Evolutionary conservation across 2,329 filamentous ascomycete species (phyloP).

Genomic region (Aureobasidium sp.): DNA sequence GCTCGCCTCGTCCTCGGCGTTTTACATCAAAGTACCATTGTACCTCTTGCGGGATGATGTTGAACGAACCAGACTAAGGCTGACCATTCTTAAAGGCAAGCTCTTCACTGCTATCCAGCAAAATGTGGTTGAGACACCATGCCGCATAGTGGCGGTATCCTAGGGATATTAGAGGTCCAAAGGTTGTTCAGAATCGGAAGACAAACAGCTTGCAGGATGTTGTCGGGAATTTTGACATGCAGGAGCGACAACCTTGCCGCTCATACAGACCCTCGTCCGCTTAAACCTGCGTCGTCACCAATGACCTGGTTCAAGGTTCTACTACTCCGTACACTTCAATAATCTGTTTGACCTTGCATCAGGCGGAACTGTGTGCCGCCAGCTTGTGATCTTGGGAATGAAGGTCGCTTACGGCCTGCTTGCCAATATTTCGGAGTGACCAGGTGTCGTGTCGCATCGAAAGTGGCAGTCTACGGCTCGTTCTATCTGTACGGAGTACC

Average conservation of each 20-base stretch:
- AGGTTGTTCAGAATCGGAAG: background rate
- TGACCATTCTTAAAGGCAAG: background rate
- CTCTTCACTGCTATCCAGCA: background rate
- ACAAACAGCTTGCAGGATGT: background rate
- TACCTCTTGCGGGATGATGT: background rate
- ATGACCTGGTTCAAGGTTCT: background rate
- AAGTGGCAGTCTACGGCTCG: background rate
- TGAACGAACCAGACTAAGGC: background rate
- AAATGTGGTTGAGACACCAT: background rate
- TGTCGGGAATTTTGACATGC: background rate
- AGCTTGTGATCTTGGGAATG: background rate
- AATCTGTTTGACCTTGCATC: background rate
- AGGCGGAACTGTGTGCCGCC: background rate
- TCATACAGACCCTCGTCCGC: background rate
- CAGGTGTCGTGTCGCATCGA: background rate
- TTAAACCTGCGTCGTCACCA: background rate
- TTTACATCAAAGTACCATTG: background rate
- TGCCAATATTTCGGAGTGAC: background rate
- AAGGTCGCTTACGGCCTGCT: background rate
- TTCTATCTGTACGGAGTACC: too few species aligned
- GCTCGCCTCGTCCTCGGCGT: constrained; percentile 3
- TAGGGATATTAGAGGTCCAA: too few species aligned
- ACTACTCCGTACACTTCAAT: background rate
- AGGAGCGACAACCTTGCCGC: background rate
- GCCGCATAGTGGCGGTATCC: background rate